These are phyloP conservation scores for thale cress (Arabidopsis thaliana) DNA, from an alignment of 345 rosid genomes.

Conservation along the genomic window DNA sequence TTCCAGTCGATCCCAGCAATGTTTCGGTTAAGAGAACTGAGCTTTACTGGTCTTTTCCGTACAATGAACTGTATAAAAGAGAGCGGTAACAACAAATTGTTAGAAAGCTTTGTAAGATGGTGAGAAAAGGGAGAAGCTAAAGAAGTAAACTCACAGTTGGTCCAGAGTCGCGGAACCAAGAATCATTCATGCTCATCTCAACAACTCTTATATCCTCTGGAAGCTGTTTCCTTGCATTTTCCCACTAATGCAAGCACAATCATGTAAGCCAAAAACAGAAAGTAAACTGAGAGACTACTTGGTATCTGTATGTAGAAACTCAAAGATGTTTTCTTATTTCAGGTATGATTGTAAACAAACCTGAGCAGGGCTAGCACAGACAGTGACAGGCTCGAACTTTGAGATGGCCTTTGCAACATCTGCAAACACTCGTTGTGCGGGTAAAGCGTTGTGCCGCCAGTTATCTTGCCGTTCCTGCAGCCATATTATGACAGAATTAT, in stretches of 20 bases:
- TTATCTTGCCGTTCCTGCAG: slow-evolving; percentile 90
- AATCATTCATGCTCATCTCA: slow-evolving; percentile 94
- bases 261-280: neutral
- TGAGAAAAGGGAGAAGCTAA: neutral
- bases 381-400: slow-evolving; percentile 79
- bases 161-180: slow-evolving; percentile 97
- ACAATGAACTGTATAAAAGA: slow-evolving; percentile 64
- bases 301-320: neutral
- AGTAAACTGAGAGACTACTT: neutral
- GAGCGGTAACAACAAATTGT: neutral
- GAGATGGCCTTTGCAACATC: slow-evolving; percentile 81
- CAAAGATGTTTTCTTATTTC: neutral
- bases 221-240: slow-evolving; percentile 72
- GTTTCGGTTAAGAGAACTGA: slow-evolving; percentile 46
- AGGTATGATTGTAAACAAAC: slow-evolving; percentile 49
- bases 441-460: slow-evolving; percentile 76
- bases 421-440: slow-evolving; percentile 62
- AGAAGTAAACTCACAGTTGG: slow-evolving; percentile 84
- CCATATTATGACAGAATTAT: neutral
- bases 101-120: neutral
- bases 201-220: slow-evolving; percentile 77
- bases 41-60: slow-evolving; percentile 36
- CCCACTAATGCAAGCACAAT: slow-evolving; percentile 61
- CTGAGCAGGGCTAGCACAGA: slow-evolving; percentile 90
- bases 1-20: slow-evolving; percentile 92